A percentile compares a stretch with the other conserved stretches of the same genome.
Evolutionary conservation across 306 rosid genomes (phyloP).

Genomic region (Ochetophila trinervis): DNA sequence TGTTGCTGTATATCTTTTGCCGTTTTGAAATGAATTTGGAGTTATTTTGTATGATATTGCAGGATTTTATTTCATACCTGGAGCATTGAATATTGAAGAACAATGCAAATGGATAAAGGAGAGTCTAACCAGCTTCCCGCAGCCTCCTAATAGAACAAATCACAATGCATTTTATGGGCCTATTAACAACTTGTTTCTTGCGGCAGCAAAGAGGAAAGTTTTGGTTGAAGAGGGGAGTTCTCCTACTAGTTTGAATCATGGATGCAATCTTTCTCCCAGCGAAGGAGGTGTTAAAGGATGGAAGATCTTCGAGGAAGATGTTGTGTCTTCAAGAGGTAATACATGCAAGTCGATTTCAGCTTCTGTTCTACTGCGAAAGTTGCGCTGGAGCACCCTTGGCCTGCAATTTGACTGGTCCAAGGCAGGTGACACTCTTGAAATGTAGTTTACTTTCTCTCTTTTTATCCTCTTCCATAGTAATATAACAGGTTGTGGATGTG

Average conservation of each 20-base stretch:
- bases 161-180: slow-evolving; percentile 86
- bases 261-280: slow-evolving; percentile 22
- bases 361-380: slow-evolving; percentile 57
- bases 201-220: slow-evolving; percentile 59
- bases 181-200: slow-evolving; percentile 46
- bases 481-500: not conserved
- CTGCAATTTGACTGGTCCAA: slow-evolving; percentile 93
- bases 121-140: slow-evolving; percentile 71
- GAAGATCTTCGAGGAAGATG: slow-evolving; percentile 46
- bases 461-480: not conserved
- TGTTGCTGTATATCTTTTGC: not conserved
- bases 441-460: not conserved
- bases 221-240: slow-evolving; percentile 39
- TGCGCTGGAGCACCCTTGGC: slow-evolving; percentile 98
- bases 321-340: slow-evolving; percentile 30
- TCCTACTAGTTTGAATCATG: slow-evolving; percentile 22
- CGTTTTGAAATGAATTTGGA: not conserved
- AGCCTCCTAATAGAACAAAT: slow-evolving; percentile 93
- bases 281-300: slow-evolving; percentile 33
- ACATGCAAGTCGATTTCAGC: slow-evolving; percentile 55
- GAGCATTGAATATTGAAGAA: slow-evolving; percentile 56
- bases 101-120: slow-evolving; percentile 75
- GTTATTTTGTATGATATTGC: slow-evolving; percentile 1
- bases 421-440: slow-evolving; percentile 35
- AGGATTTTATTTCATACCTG: slow-evolving; percentile 88